phyloP scores from a whole-genome alignment of 2,329 filamentous ascomycete species.

The Trichophyton rubrum region DNA sequence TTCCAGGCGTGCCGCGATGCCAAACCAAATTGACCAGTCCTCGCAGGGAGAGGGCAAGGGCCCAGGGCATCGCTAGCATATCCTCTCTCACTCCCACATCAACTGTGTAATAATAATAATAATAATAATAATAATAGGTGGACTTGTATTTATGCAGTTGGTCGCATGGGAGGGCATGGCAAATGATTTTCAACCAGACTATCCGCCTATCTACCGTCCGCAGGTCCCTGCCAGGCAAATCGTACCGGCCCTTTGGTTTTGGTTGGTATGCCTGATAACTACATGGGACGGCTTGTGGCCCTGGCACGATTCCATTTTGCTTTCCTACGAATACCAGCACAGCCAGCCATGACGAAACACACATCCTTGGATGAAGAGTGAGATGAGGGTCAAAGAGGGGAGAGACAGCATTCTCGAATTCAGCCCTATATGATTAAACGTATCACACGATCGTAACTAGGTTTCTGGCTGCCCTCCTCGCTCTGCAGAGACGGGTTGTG shows the following conservation, averaged over 20 bases:
- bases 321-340: background rate
- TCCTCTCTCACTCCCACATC: too few species aligned
- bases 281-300: background rate
- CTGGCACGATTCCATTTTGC: background rate
- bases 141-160: background rate
- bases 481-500: background rate
- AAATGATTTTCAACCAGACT: background rate
- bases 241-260: background rate
- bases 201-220: background rate
- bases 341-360: background rate
- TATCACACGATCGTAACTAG: constrained; percentile 3
- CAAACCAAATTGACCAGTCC: too few species aligned
- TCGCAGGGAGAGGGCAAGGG: too few species aligned
- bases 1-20: background rate
- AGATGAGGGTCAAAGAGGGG: background rate
- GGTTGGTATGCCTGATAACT: background rate
- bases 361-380: background rate
- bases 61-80: too few species aligned
- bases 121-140: background rate
- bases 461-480: background rate
- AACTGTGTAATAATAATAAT: too few species aligned
- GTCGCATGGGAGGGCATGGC: background rate
- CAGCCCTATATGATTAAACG: background rate
- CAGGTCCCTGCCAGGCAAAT: background rate
- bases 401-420: background rate